Base-by-base conservation (phyloP, 106 monocot species). In the Cymbidium sinense region DNA sequence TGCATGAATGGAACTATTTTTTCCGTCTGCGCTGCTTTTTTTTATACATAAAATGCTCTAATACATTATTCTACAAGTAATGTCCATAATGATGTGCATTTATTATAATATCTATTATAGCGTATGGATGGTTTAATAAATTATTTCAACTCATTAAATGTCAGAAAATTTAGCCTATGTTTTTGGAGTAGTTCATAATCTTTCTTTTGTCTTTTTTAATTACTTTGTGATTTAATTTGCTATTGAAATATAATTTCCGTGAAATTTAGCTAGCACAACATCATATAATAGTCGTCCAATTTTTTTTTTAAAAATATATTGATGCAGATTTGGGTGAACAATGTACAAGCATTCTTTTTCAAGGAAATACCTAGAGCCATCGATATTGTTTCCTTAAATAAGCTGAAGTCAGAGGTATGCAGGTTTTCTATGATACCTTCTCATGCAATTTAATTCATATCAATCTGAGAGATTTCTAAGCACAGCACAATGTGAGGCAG, bases 281-380 rank as follows among this genome's bases (percentile, higher is more conserved):
- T 17, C 65, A 31, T 28, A 31, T 4, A 12, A 67, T 30, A 13
- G 23, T 31, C 30, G 12, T 65, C 13, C 65, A 67, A 30, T 31
- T 4, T 2, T 0, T 61, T 61, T 67, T 21, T 39, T 33, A 29
- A 71, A 19, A 20, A 8, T 70, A 64, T 28, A 17, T 31, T 79
- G 67, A n/a, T 81, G 78, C 58, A 93, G 91, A 50, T 76, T 43
- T 93, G 88, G 83, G 67, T 83, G 74, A 84, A 78, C 18, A 86
- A 78, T 83, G 86, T 79, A 34, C 17, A 30, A n/a, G 65, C 75
- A 39, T 93, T 78, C 78, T 64, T 88, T 35, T 82, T 72, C 33
- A 76, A 79, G 5, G 81, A 83, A 78, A 83, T 54, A 5, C 70
- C 82, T 78, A 84, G 65, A 44, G 50, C 75, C 13, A 43, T 93